Evolutionary conservation across 305 asterid species (phyloP).

Genomic region (Solanum hybrid): DNA sequence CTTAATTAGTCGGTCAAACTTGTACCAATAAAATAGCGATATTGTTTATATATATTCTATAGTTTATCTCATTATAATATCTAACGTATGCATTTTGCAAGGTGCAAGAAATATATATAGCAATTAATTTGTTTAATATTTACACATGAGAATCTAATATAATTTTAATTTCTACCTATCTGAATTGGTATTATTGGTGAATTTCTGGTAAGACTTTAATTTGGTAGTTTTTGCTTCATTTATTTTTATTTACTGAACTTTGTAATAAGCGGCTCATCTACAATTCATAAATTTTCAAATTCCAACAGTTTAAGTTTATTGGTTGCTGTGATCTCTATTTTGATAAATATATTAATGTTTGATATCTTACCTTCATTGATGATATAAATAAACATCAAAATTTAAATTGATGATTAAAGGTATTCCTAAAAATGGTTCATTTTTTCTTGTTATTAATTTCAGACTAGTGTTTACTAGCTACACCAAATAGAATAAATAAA

Average conservation of each 20-base stretch:
- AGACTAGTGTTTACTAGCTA: background rate
- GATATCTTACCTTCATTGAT: background rate
- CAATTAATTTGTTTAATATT: background rate
- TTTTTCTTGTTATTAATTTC: no score
- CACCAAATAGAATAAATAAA: background rate
- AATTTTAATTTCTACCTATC: background rate
- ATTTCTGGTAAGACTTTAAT: conserved; percentile 1
- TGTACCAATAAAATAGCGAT: background rate
- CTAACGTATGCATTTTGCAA: background rate
- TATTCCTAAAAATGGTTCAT: no score
- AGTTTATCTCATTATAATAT: background rate
- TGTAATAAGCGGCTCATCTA: background rate
- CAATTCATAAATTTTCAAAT: background rate
- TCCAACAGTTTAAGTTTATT: background rate
- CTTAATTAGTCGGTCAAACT: background rate
- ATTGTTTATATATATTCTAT: background rate
- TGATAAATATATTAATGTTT: background rate
- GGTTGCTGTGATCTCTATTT: background rate
- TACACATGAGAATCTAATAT: background rate
- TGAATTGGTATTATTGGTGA: background rate
- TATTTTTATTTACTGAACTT: background rate
- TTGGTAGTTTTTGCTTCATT: background rate
- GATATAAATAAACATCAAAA: background rate
- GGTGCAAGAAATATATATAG: background rate
- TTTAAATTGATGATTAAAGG: background rate